Evolutionary conservation across 1,139 yeast species (phyloP).

Genomic region (Pichia sp.): DNA sequence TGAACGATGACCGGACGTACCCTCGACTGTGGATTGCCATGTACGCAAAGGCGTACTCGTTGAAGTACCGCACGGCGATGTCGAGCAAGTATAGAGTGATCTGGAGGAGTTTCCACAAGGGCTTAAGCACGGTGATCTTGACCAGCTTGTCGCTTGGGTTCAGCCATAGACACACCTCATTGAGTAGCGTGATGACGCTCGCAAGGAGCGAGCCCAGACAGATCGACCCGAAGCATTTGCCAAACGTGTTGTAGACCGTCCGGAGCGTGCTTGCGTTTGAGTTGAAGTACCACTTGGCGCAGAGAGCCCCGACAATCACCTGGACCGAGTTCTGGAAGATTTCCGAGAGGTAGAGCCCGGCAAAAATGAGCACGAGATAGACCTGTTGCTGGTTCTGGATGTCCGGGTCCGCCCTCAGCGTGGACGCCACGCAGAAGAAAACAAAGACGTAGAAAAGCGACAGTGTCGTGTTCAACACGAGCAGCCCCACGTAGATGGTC

Average conservation of each 20-base stretch:
- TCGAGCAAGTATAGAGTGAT: conserved; percentile 30
- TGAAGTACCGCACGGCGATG: conserved; percentile 55
- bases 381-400: conserved; percentile 29
- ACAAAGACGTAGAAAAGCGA: conserved; percentile 46
- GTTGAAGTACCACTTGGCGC: conserved; percentile 90
- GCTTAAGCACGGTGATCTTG: conserved; percentile 31
- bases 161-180: conserved; percentile 12
- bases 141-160: conserved; percentile 20
- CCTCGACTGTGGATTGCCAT: conserved; percentile 81
- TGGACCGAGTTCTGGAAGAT: conserved; percentile 81
- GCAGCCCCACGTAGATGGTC: conserved; percentile 56
- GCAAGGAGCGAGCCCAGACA: conserved; percentile 84
- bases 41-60: conserved; percentile 84
- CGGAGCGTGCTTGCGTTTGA: conserved; percentile 77
- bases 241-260: conserved; percentile 72
- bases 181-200: conserved; percentile 59
- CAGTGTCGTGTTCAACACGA: conserved; percentile 60
- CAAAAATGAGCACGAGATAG: conserved; percentile 45
- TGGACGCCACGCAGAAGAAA: conserved; percentile 73
- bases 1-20: conserved; percentile 70
- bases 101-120: conserved; percentile 66
- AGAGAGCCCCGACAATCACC: conserved; percentile 75
- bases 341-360: conserved; percentile 81
- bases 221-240: conserved; percentile 85
- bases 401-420: conserved; percentile 39